Evolutionary conservation across 2,329 filamentous ascomycete species (phyloP).

Genomic region (Ophiocordyceps polyrhachis-furcata): DNA sequence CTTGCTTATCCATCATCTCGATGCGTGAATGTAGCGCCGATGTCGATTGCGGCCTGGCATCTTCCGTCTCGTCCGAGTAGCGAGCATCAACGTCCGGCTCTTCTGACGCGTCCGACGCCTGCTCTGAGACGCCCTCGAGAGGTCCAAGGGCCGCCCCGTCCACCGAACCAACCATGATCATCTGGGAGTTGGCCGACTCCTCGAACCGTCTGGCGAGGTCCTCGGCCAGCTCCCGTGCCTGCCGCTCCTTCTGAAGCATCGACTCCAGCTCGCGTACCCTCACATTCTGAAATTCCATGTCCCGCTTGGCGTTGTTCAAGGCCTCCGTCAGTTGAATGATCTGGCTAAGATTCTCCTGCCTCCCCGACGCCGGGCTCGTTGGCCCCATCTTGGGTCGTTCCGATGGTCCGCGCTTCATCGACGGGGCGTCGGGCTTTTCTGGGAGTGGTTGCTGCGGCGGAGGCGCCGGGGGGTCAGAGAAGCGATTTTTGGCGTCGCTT

Average conservation of each 20-base stretch:
- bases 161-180: constrained; percentile 9
- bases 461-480: constrained; percentile 83
- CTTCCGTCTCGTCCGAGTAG: neutral
- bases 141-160: constrained; percentile 7
- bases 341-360: constrained; percentile 46
- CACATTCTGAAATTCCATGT: constrained; percentile 66
- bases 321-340: constrained; percentile 74
- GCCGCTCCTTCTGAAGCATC: constrained; percentile 57
- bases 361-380: constrained; percentile 36
- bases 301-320: constrained; percentile 64
- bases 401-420: constrained; percentile 57
- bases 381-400: constrained; percentile 47
- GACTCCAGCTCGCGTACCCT: constrained; percentile 64
- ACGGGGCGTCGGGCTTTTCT: constrained; percentile 70
- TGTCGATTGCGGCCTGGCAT: constrained; percentile 9
- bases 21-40: constrained; percentile 42
- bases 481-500: constrained; percentile 61
- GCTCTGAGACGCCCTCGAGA: constrained; percentile 5
- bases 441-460: constrained; percentile 85
- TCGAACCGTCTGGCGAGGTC: constrained; percentile 56
- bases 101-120: neutral
- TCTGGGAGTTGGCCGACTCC: constrained; percentile 24
- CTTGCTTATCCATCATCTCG: constrained; percentile 59
- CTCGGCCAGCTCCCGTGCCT: constrained; percentile 69
- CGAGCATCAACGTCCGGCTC: constrained; percentile 2